phyloP scores from a whole-genome alignment of 805 yeast species.

The Yamadazyma tumulicola region DNA sequence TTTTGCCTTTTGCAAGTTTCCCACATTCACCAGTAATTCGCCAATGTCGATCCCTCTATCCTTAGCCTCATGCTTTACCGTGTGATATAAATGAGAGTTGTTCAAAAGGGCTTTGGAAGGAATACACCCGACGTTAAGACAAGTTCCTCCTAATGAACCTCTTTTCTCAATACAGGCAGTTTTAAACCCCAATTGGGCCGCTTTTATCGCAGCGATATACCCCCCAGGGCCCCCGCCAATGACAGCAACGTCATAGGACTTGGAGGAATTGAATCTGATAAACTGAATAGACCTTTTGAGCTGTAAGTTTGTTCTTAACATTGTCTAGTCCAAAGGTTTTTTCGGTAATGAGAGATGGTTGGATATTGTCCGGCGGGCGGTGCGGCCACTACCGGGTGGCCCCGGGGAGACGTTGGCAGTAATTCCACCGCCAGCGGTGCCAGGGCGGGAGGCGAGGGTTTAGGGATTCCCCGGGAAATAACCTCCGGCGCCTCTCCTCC shows the following conservation, averaged over 20 bases:
- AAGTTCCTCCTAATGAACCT: constrained; percentile 96
- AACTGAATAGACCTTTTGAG: too few relatives aligned
- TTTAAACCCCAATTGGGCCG: constrained; percentile 92
- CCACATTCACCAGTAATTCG: constrained; percentile 72
- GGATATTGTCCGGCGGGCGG: constrained; percentile 9
- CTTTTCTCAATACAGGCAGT: constrained; percentile 98
- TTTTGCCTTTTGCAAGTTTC: constrained; percentile 84
- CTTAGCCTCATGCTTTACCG: constrained; percentile 78
- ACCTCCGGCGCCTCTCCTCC: too few relatives aligned
- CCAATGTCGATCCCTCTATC: constrained; percentile 87
- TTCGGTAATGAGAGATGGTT: constrained; percentile 3
- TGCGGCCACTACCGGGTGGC: constrained; percentile 2
- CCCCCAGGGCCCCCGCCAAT: constrained; percentile 99
- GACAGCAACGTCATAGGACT: constrained; percentile 81
- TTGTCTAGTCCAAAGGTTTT: constrained; percentile 3
- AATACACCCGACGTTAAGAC: constrained; percentile 98
- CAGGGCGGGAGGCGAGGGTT: too few relatives aligned
- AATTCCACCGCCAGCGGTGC: too few relatives aligned
- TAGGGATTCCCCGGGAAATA: too few relatives aligned
- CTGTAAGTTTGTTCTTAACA: constrained; percentile 18
- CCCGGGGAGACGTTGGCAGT: too few relatives aligned
- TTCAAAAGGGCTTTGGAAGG: constrained; percentile 95
- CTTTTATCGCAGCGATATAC: constrained; percentile 97
- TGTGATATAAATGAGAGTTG: constrained; percentile 91
- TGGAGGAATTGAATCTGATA: constrained; percentile 40